Conservation (phyloP, 768 basidiomycete species). For the Rhodotorula graminis region DNA sequence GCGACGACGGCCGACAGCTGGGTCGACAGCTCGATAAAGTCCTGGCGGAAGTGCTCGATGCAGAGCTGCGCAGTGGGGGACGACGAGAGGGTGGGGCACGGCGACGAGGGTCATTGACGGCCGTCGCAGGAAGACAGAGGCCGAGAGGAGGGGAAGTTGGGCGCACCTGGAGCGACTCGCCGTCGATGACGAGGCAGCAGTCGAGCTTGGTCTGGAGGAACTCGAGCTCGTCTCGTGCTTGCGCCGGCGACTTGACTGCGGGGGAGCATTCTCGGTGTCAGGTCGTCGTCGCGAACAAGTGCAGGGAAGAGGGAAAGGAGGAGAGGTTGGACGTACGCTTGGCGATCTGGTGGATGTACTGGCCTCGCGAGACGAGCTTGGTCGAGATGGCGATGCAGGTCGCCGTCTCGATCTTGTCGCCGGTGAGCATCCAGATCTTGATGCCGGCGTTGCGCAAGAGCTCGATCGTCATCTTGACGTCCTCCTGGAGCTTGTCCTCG, state of each 20-base stretch:
- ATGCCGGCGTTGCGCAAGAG: conserved; percentile 89
- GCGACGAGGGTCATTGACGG: neutral
- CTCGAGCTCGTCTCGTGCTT: conserved; percentile 80
- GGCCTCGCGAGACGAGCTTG: conserved; percentile 88
- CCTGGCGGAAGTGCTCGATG: conserved; percentile 79
- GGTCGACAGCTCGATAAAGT: conserved; percentile 93
- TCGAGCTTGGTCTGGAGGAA: conserved; percentile 91
- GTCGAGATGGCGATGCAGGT: conserved; percentile 97
- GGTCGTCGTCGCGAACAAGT: neutral
- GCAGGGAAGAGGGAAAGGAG: conserved; percentile 6
- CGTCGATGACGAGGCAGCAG: conserved; percentile 97
- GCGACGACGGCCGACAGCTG: conserved; percentile 94
- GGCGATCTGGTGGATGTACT: conserved; percentile 94
- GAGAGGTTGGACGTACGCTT: conserved; percentile 60
- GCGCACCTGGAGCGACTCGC: conserved; percentile 64
- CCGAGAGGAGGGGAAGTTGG: conserved; percentile 41
- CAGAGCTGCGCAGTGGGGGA: conserved; percentile 60
- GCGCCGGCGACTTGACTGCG: conserved; percentile 75
- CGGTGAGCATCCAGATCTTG: conserved; percentile 99
- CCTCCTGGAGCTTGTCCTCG: conserved; percentile 96
- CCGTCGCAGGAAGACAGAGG: neutral
- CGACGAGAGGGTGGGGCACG: too few relatives aligned
- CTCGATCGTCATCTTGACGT: conserved; percentile 89
- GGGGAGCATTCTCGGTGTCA: neutral
- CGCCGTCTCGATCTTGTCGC: conserved; percentile 98